Evolutionary conservation across 2,329 filamentous ascomycete species (phyloP).

Genomic region (Periconia sp.): DNA sequence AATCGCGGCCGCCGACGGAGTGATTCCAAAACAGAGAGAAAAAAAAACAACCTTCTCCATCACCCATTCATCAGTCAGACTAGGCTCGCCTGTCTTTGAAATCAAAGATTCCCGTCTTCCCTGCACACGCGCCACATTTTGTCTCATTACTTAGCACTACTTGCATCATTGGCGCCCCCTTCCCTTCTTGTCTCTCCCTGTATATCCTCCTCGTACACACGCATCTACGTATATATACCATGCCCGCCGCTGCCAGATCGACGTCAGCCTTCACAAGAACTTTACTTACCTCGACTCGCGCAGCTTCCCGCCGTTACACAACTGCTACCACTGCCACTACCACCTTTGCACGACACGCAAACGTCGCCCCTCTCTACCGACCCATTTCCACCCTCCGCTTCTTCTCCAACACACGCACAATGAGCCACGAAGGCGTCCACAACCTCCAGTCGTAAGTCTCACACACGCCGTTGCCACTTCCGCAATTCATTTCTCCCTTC

Average conservation of each 20-base stretch:
- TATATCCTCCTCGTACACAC: too few species aligned
- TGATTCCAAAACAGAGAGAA: too few species aligned
- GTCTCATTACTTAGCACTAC: slow-evolving; percentile 12
- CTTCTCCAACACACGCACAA: slow-evolving; percentile 48
- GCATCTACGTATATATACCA: slow-evolving; percentile 34
- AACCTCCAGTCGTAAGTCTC: slow-evolving; percentile 49
- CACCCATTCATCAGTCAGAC: slow-evolving; percentile 9
- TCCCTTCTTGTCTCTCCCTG: too few species aligned
- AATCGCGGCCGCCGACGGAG: slow-evolving; percentile 18
- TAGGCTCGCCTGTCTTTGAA: slow-evolving; percentile 42
- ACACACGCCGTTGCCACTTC: too few species aligned
- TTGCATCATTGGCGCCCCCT: background rate
- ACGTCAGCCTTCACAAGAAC: slow-evolving; percentile 41
- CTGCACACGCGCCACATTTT: slow-evolving; percentile 2
- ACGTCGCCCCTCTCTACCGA: slow-evolving; percentile 31
- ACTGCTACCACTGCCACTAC: slow-evolving; percentile 27
- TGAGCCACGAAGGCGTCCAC: slow-evolving; percentile 52
- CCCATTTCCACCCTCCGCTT: slow-evolving; percentile 36
- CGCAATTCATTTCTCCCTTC: too few species aligned
- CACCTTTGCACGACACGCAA: background rate
- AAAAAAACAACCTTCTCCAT: slow-evolving; percentile 8
- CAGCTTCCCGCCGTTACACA: slow-evolving; percentile 26
- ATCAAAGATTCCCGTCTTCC: slow-evolving; percentile 17
- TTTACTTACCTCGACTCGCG: slow-evolving; percentile 45
- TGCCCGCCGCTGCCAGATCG: slow-evolving; percentile 40